Evolutionary conservation across 495 filamentous ascomycete species (phyloP).

Genomic region (Cudoniella acicularis): DNA sequence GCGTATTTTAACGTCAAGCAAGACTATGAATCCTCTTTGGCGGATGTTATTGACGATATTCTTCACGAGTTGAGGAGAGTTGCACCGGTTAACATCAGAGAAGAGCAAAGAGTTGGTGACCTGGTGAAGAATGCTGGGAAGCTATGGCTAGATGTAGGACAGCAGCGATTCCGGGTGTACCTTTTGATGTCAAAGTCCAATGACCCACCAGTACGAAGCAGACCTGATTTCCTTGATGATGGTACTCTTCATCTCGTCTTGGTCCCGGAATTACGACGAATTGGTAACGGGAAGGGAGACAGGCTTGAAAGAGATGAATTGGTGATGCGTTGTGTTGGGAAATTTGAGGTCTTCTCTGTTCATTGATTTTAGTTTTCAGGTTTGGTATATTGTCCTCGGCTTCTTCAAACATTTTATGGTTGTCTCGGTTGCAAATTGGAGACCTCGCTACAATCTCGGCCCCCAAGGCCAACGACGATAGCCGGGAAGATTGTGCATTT

Average conservation of each 20-base stretch:
- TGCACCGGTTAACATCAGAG: neutral
- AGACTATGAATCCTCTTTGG: neutral
- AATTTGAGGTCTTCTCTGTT: slow-evolving; percentile 1
- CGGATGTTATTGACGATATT: neutral
- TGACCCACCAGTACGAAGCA: neutral
- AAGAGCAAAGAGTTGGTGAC: neutral
- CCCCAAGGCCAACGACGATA: no score
- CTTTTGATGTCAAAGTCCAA: slow-evolving; percentile 11
- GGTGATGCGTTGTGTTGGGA: slow-evolving; percentile 4
- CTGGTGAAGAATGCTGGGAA: slow-evolving; percentile 5
- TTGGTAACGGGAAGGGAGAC: slow-evolving; percentile 10
- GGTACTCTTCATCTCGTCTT: slow-evolving; percentile 5
- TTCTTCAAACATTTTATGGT: no score
- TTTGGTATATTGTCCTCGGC: no score
- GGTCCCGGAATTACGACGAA: slow-evolving; percentile 11
- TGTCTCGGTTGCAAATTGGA: no score
- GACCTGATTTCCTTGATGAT: neutral
- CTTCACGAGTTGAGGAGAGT: slow-evolving; percentile 1
- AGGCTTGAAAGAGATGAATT: slow-evolving; percentile 8
- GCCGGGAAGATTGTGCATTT: no score
- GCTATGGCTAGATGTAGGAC: slow-evolving; percentile 13
- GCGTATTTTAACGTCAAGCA: neutral
- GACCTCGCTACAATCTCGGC: no score
- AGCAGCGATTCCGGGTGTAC: slow-evolving; percentile 10
- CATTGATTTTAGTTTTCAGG: neutral